Percentiles rank a stretch among this genome's conserved stretches.
phyloP scores from a whole-genome alignment of 352 stramenopile species.

The Peronospora farinosa region DNA sequence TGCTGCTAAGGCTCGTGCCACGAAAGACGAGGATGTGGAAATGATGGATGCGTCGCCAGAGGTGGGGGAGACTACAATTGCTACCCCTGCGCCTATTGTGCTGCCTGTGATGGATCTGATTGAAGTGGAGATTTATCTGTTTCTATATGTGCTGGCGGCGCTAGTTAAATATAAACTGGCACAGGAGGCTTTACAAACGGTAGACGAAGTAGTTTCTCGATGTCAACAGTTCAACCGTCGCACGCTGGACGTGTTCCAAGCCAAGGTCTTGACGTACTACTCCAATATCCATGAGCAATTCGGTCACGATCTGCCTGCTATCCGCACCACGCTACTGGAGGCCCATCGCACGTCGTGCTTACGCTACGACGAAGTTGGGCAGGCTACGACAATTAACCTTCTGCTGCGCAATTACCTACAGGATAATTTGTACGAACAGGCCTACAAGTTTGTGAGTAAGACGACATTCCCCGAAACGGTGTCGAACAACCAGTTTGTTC shows the following conservation, averaged over 20 bases:
- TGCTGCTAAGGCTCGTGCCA: conserved; percentile 3
- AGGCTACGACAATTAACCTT: conserved; percentile 88
- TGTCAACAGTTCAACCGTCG: conserved; percentile 77
- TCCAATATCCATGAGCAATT: conserved; percentile 69
- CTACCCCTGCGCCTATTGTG: conserved; percentile 17
- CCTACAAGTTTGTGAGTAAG: conserved; percentile 90
- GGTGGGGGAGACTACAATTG: conserved; percentile 19
- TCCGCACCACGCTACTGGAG: conserved; percentile 59
- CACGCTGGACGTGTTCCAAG: conserved; percentile 72
- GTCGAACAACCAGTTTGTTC: conserved; percentile 98
- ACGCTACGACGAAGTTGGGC: conserved; percentile 85
- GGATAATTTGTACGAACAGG: conserved; percentile 88
- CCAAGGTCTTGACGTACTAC: conserved; percentile 77
- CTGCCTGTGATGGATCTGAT: conserved; percentile 63
- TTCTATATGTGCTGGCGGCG: conserved; percentile 63
- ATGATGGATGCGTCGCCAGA: conserved; percentile 46
- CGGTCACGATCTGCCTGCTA: conserved; percentile 44
- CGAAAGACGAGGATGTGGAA: conserved; percentile 41
- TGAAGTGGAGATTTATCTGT: conserved; percentile 85
- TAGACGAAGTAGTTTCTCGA: conserved; percentile 47
- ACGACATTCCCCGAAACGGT: conserved; percentile 85
- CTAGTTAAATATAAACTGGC: conserved; percentile 67
- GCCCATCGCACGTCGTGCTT: conserved; percentile 86
- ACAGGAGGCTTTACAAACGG: conserved; percentile 46
- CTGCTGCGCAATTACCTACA: conserved; percentile 87